Percentiles rank a stretch among this genome's conserved stretches.
Conservation (phyloP, 169 alveolate genomes). For the Plasmodium reichenowi region DNA sequence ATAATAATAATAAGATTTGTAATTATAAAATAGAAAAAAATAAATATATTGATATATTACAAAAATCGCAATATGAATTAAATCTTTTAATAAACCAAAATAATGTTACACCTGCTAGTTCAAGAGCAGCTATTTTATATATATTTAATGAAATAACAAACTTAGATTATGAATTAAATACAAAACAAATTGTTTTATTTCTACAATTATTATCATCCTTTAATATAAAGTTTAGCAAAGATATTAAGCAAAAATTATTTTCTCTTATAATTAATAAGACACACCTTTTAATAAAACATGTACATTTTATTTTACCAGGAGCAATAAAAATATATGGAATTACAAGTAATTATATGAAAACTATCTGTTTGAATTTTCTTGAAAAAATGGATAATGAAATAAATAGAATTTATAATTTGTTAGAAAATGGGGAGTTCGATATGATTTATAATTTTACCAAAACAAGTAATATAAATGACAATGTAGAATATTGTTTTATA, state of each 20-base stretch:
- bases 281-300: background rate
- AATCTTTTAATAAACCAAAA: constrained; percentile 6
- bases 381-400: constrained; percentile 63
- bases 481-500: constrained; percentile 3
- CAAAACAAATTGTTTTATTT: constrained; percentile 26
- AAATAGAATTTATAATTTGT: constrained; percentile 5
- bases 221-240: constrained; percentile 45
- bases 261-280: constrained; percentile 21
- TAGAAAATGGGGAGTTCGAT: background rate
- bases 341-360: constrained; percentile 50
- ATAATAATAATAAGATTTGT: constrained; percentile 39
- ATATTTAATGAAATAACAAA: constrained; percentile 59
- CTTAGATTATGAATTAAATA: constrained; percentile 49
- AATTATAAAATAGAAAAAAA: constrained; percentile 63
- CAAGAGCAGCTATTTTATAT: constrained; percentile 53
- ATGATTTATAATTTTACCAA: background rate
- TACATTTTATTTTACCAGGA: constrained; percentile 22
- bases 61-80: constrained; percentile 48
- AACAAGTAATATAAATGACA: background rate
- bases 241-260: constrained; percentile 54
- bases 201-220: constrained; percentile 46
- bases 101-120: constrained; percentile 30
- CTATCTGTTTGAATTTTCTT: constrained; percentile 28
- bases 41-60: constrained; percentile 59
- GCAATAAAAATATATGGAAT: constrained; percentile 37